Conservation (phyloP, 768 basidiomycete species). For the Kwoniella europaea region DNA sequence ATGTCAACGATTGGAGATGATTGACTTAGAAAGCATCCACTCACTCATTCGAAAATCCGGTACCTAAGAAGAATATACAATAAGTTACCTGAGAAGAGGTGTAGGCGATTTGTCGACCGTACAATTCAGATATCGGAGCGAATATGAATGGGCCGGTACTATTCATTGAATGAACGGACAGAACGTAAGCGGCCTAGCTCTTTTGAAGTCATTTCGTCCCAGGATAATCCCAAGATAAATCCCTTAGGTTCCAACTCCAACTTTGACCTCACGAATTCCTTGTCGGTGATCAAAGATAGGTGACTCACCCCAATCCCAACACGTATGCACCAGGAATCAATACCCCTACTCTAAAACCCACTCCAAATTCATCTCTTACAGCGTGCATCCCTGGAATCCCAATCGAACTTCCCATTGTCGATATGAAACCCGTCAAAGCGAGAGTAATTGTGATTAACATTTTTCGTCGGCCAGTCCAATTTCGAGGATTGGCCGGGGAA, state of each 20-base stretch:
- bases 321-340: conserved; percentile 44
- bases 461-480: conserved; percentile 40
- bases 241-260: too few species aligned
- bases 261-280: background rate
- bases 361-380: conserved; percentile 42
- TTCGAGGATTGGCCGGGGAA: conserved; percentile 40
- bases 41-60: conserved; percentile 44
- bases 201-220: too few species aligned
- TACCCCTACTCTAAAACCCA: conserved; percentile 44
- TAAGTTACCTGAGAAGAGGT: conserved; percentile 32
- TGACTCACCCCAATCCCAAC: conserved; percentile 52
- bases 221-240: too few species aligned
- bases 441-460: conserved; percentile 40
- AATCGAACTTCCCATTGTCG: conserved; percentile 45
- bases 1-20: too few species aligned
- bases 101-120: conserved; percentile 50
- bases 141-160: conserved; percentile 55
- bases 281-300: background rate
- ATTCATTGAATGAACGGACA: background rate
- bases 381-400: conserved; percentile 48
- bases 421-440: conserved; percentile 48
- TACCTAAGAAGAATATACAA: conserved; percentile 45
- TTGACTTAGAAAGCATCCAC: background rate
- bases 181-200: too few species aligned
- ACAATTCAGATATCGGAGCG: conserved; percentile 52